Evolutionary conservation across 257 asterid species (phyloP), one percentile per base, ranked within the genome.

Genomic region (Solanum commersonii): DNA sequence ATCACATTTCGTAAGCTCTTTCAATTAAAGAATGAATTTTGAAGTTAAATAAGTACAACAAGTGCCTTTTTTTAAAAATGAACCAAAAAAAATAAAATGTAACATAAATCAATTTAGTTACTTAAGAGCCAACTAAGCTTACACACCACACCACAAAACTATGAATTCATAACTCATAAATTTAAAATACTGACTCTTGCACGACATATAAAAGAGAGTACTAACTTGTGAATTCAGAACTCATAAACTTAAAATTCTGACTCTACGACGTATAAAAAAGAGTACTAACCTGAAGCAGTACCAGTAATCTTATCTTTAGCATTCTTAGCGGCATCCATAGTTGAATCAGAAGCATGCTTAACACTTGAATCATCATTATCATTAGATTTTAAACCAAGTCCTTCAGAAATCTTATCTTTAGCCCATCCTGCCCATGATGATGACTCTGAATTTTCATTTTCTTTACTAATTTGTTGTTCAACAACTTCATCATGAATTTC

Each of bases 361-460:
- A 18, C 85, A 81, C 6, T 8, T 0, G 49, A 35, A 33, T 71
- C 42, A 16, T 18, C 37, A 46, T 81, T 14, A 25, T 44, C 68
- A 16, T 8, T 49, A 31, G 71, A 31, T 49, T 82, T 87, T 2
- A 92, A 84, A n/a, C 93, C 92, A 3, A 93, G 87, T 10, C 94
- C 93, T 44, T 87, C 93, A 3, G 96, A 78, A 60, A 94, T 87
- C 84, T 92, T 93, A 3, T 93, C 95, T 86, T 92, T 92, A 33
- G 98, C 96, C 97, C 96, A 94, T 18, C 86, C 95, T 1, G 97
- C 49, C 97, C 96, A 94, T 8, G 78, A 31, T 31, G 95, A 91
- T 16, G 94, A 90, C 71, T 93, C 95, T 7, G 86, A 84, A 38
- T 86, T 70, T 52, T 88, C 94, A 38, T 86, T 71, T 63, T 88